Conservation (phyloP, 805 yeast species). For the Metschnikowia gruessii region DNA sequence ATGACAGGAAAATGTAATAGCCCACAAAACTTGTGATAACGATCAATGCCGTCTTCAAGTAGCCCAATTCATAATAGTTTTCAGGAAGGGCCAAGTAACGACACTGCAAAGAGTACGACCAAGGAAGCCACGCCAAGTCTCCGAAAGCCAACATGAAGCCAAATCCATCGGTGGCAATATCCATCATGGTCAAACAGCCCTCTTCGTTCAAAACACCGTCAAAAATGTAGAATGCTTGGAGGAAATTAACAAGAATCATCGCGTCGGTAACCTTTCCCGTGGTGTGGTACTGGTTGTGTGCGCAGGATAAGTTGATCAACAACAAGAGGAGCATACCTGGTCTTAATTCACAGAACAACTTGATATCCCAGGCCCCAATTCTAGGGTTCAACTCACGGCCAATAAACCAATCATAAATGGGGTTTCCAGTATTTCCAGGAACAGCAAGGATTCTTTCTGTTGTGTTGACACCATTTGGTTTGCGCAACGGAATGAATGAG, state of each 20-base stretch:
- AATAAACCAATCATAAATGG: slow-evolving; percentile 89
- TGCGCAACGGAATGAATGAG: slow-evolving; percentile 61
- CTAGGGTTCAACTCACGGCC: slow-evolving; percentile 96
- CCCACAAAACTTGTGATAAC: slow-evolving; percentile 56
- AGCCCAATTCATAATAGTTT: slow-evolving; percentile 56
- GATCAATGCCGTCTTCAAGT: slow-evolving; percentile 37
- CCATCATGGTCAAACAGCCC: slow-evolving; percentile 92
- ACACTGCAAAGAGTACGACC: slow-evolving; percentile 83
- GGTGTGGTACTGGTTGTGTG: slow-evolving; percentile 73
- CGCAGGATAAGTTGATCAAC: slow-evolving; percentile 69
- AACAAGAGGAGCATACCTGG: slow-evolving; percentile 93
- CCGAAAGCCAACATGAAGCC: slow-evolving; percentile 97
- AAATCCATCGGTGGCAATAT: slow-evolving; percentile 92
- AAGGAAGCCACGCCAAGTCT: slow-evolving; percentile 89
- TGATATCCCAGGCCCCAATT: slow-evolving; percentile 79
- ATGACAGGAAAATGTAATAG: slow-evolving; percentile 74
- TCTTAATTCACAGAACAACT: slow-evolving; percentile 87
- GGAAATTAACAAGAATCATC: slow-evolving; percentile 57
- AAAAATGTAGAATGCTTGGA: slow-evolving; percentile 80
- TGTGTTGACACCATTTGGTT: slow-evolving; percentile 51
- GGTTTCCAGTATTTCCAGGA: slow-evolving; percentile 81
- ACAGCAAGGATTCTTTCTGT: slow-evolving; percentile 71
- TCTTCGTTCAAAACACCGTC: slow-evolving; percentile 93
- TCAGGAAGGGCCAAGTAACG: slow-evolving; percentile 63
- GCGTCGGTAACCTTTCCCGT: slow-evolving; percentile 67